phyloP scores from a whole-genome alignment of 352 stramenopile genomes.

The Phytophthora constricta region DNA sequence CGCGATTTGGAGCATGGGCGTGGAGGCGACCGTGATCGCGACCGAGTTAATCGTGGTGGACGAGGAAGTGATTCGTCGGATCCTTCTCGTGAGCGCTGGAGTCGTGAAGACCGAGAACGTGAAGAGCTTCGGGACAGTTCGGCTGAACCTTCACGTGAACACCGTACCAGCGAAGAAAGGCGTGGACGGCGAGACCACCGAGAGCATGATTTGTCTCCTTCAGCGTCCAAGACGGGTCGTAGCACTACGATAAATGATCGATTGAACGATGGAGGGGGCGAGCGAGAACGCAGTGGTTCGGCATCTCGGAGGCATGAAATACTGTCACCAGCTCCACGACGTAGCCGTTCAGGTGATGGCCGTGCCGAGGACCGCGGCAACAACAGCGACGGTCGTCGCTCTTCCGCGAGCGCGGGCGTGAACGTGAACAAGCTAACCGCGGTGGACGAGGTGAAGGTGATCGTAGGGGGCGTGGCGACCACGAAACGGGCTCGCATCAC shows the following conservation, averaged over 20 bases:
- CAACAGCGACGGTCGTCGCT: slow-evolving; percentile 29
- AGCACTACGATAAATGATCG: slow-evolving; percentile 28
- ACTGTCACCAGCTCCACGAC: slow-evolving; percentile 30
- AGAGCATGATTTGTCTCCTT: slow-evolving; percentile 40
- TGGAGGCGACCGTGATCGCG: slow-evolving; percentile 39
- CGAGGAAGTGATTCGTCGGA: slow-evolving; percentile 21
- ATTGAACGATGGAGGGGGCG: slow-evolving; percentile 15
- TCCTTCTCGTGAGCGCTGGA: slow-evolving; percentile 26
- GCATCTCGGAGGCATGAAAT: slow-evolving; percentile 40
- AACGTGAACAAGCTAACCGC: slow-evolving; percentile 30
- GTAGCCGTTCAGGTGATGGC: slow-evolving; percentile 48
- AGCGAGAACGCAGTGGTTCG: slow-evolving; percentile 29
- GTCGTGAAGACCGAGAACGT: slow-evolving; percentile 31
- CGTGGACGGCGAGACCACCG: slow-evolving; percentile 35
- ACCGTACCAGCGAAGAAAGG: slow-evolving; percentile 37
- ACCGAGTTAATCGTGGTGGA: slow-evolving; percentile 28
- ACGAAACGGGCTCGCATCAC: slow-evolving; percentile 15
- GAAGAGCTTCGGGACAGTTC: slow-evolving; percentile 21
- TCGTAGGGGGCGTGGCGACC: slow-evolving; percentile 26
- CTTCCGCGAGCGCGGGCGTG: slow-evolving; percentile 42
- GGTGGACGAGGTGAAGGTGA: slow-evolving; percentile 35
- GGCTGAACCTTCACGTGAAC: slow-evolving; percentile 22
- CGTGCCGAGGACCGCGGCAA: slow-evolving; percentile 33
- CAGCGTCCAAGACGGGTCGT: slow-evolving; percentile 3
- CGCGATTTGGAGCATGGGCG: slow-evolving; percentile 26